Conservation (phyloP, 768 basidiomycete species). For the Pleurotus giganteus region DNA sequence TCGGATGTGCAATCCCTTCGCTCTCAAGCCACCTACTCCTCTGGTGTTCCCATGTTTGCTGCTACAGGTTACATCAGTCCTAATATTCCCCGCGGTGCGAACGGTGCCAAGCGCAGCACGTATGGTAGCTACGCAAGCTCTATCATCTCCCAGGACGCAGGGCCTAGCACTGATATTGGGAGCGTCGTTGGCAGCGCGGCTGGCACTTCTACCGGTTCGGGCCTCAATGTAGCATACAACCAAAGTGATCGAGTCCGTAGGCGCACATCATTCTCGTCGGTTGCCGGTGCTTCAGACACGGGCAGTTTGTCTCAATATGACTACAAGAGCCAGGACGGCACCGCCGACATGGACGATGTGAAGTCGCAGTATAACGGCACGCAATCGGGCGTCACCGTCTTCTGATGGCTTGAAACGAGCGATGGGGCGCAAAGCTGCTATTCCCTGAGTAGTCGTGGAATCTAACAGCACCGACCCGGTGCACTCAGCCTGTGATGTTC, state of each 20-base stretch:
- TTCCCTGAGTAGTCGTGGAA: too few species aligned
- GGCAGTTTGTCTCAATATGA: conserved; percentile 77
- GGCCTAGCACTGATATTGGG: conserved; percentile 58
- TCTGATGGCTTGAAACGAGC: conserved; percentile 42
- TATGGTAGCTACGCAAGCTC: conserved; percentile 86
- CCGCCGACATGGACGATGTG: conserved; percentile 78
- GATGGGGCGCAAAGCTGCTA: too few species aligned
- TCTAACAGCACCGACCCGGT: neutral
- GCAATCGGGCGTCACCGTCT: conserved; percentile 83
- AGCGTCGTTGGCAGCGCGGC: conserved; percentile 59
- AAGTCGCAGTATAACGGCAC: conserved; percentile 87
- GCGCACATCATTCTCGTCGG: conserved; percentile 70
- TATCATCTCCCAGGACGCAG: conserved; percentile 89
- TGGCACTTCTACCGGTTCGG: conserved; percentile 30
- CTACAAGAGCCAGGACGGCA: conserved; percentile 90
- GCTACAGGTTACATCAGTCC: conserved; percentile 68
- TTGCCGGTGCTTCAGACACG: conserved; percentile 72
- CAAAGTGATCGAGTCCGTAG: conserved; percentile 88
- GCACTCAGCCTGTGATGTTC: neutral
- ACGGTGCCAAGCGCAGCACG: conserved; percentile 70
- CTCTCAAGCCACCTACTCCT: conserved; percentile 95
- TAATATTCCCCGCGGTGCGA: conserved; percentile 58
- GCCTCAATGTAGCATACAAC: conserved; percentile 71
- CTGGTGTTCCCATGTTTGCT: conserved; percentile 84
- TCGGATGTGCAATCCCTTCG: conserved; percentile 94